phyloP scores from a whole-genome alignment of 768 basidiomycete species.

The Pisolithus marmoratus region DNA sequence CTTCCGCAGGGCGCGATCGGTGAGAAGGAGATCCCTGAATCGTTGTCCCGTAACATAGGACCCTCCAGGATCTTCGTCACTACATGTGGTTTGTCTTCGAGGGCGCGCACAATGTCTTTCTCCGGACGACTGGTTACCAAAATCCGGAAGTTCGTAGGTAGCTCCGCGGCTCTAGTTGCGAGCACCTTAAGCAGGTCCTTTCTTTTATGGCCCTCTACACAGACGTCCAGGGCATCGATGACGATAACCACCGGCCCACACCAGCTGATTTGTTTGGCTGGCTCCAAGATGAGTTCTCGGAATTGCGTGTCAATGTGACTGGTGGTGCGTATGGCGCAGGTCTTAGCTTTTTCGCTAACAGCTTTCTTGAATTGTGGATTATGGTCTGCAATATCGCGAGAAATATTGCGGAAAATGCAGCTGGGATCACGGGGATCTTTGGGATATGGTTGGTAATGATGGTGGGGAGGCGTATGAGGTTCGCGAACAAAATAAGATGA shows the following conservation, averaged over 20 bases:
- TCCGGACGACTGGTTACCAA: slow-evolving; percentile 25
- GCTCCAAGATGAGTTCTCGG: slow-evolving; percentile 21
- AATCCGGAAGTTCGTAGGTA: slow-evolving; percentile 22
- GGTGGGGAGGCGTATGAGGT: slow-evolving; percentile 20
- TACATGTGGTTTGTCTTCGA: slow-evolving; percentile 3
- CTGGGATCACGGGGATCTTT: slow-evolving; percentile 13
- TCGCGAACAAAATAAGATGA: slow-evolving; percentile 21
- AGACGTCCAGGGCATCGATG: slow-evolving; percentile 31
- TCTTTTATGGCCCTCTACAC: slow-evolving; percentile 13
- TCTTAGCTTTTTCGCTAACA: slow-evolving; percentile 14
- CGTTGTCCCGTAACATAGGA: background rate
- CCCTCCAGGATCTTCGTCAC: background rate
- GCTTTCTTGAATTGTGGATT: slow-evolving; percentile 19
- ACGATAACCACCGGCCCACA: slow-evolving; percentile 30
- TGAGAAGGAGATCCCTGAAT: background rate
- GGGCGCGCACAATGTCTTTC: slow-evolving; percentile 9
- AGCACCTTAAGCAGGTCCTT: slow-evolving; percentile 18
- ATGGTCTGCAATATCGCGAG: slow-evolving; percentile 28
- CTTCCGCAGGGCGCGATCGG: background rate
- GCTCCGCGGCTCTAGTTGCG: background rate
- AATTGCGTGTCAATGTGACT: slow-evolving; percentile 20
- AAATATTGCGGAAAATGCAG: slow-evolving; percentile 30
- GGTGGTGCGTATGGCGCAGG: slow-evolving; percentile 18
- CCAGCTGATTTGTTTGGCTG: slow-evolving; percentile 15
- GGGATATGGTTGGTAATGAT: slow-evolving; percentile 5